Percentiles rank a stretch among this genome's conserved stretches.
Conservation (phyloP, 305 asterid genomes). For the Solanum hybrid region DNA sequence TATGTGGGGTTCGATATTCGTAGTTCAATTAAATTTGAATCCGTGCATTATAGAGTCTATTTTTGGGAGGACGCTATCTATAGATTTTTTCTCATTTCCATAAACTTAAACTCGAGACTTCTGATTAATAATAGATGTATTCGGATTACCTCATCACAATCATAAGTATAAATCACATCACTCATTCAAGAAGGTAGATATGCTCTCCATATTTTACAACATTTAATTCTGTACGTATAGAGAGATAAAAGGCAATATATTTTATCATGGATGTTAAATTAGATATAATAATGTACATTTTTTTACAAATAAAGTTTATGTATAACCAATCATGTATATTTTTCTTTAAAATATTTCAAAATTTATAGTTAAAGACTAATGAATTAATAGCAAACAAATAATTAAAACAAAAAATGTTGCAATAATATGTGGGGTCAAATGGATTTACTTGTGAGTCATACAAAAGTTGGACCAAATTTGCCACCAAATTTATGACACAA, state of each 20-base stretch:
- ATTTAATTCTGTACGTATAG: not conserved
- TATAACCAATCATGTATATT: not conserved
- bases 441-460: not conserved
- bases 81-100: not conserved
- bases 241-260: too few species aligned
- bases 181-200: not conserved
- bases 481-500: not conserved
- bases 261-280: not conserved
- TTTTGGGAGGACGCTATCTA: not conserved
- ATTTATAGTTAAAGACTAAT: not conserved
- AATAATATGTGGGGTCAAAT: not conserved
- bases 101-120: not conserved
- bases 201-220: not conserved
- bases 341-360: not conserved
- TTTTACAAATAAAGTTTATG: not conserved
- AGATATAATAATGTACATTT: not conserved
- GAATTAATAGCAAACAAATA: not conserved
- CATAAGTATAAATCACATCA: not conserved
- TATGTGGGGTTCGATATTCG: fast-evolving
- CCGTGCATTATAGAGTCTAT: fast-evolving
- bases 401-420: not conserved
- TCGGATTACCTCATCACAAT: not conserved
- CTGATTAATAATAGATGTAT: not conserved
- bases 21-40: not conserved
- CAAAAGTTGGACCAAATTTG: not conserved